Base-by-base conservation (phyloP, 768 basidiomycete species). In the Cyclocybe cylindracea region DNA sequence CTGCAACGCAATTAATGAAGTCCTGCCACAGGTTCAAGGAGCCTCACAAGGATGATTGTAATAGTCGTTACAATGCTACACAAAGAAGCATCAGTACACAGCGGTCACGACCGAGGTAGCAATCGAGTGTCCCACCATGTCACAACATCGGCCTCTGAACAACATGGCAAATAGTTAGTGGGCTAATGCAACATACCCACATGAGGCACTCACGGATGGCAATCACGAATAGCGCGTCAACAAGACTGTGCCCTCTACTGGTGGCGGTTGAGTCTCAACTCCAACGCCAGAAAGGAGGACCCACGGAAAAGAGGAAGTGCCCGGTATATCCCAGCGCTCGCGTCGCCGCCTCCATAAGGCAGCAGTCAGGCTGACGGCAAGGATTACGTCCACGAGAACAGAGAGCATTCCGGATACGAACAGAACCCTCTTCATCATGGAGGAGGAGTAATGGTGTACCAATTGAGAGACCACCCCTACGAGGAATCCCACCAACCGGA, bases 391-490 rank as follows among this genome's bases (percentile, higher is more conserved):
- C 5, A 41, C 41, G 24, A 24, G 8, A 33, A 44, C 37, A 13
- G 49, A 50, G 10, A 50, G 39, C 13, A 50, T 43, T 7, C 49
- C 49, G 42, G 43, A 39, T 13, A 36, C 39, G 18, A 50, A 42
- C 32, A 50, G 49, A 16, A 39, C 19, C 42, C 49, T 16, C 24
- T 34, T 10, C 49, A 39, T 42, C 5, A 11, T 16, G 6, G 7
- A 18, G 11, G 49, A 42, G n/a, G 19, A 10, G 2, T 35, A 24
- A 16, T 44, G 39, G 40, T 44, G 42, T 13, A 50, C n/a, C 4
- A 35, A 29, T 31, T 35, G 49, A 13, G 34, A 36, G 18, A 44
- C 16, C 4, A 31, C 42, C 19, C 33, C 19, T 1, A 33, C 32
- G 8, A 44, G 24, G 34, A 18, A 50, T 10, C 39, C 41, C 14